Base-by-base conservation (phyloP, 2,329 filamentous ascomycete species). In the Fusarium sp. region DNA sequence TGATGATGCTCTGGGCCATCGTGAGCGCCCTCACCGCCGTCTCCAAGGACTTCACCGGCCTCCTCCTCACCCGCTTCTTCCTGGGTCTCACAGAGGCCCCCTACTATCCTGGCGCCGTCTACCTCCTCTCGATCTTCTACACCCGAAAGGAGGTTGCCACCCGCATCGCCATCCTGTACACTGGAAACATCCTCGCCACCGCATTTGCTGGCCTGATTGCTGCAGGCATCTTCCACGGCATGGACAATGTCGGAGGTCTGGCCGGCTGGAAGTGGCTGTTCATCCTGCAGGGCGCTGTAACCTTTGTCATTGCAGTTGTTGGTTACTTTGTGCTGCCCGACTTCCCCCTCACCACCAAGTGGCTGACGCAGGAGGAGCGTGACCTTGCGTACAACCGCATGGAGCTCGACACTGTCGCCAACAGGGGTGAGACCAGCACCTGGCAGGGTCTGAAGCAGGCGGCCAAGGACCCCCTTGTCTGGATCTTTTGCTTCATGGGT, bases 201-300 rank as follows among this genome's bases (percentile, higher is more conserved):
- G 79, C 80, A 4, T 84, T 85, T 51, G 79, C 80, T 0, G 83
- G 84, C 12, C 78, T 86, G 10, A 82, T 87, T 40, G 83, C 82
- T 0, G 80, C 83, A 1, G 83, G 79, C 6, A 80, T 83, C 16
- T 84, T 84, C 55, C 75, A 72, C 16, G 73, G 73, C 1, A 69
- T 79, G 34, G 76, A 77, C 10, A 75, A 74, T 2, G 61, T 72
- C 4, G 68, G 58, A 12, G 72, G 75, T 0, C 39, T 80, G 3
- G 61, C 68, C 3, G 77, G 77, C 2, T 79, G 78, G 78, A 76
- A 75, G 48, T 80, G 78, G 75, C 82, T 92, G 0, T 92, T 92
- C 76, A 90, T 92, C 51, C 87, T 92, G 7, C 90, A 92, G 76
- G 90, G 90, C 13, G 81, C 83, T 2, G 83, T 78, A 11, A 77